Percentiles rank a stretch among this genome's conserved stretches.
These are phyloP conservation scores for Anisodus tanguticus DNA, from an alignment of 257 asterid genomes.

Conservation along the genomic window DNA sequence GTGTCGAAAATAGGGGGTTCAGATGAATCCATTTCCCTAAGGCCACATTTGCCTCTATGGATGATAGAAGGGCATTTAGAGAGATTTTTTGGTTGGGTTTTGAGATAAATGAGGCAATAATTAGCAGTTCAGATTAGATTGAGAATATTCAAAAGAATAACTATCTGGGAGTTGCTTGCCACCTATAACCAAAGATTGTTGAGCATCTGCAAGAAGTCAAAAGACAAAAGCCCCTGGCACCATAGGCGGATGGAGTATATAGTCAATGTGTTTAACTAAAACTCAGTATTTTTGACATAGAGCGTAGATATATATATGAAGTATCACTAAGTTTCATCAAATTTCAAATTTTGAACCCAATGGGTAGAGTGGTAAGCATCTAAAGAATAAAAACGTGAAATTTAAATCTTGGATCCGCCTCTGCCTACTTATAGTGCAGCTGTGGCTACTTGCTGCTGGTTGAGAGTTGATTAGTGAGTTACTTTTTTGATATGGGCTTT, in stretches of 20 bases:
- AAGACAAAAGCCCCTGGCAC: slow-evolving; percentile 25
- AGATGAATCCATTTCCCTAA: not conserved
- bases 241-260: not conserved
- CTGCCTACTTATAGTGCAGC: not conserved
- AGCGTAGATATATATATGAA: not conserved
- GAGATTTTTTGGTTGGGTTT: not conserved
- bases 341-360: not conserved
- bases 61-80: not conserved
- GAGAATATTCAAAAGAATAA: not conserved
- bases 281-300: not conserved
- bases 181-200: not conserved
- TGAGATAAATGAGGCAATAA: slow-evolving; percentile 3
- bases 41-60: not conserved
- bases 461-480: not conserved
- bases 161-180: slow-evolving; percentile 11
- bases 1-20: not conserved
- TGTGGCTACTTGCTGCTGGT: slow-evolving; percentile 24
- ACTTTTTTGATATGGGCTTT: not conserved
- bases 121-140: not conserved
- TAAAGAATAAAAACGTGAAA: not conserved
- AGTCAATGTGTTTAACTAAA: not conserved
- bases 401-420: not conserved
- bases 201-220: slow-evolving; percentile 15
- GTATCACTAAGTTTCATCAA: not conserved
- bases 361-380: not conserved